A percentile compares a stretch with the other conserved stretches of the same genome.
Evolutionary conservation across 169 alveolate genomes (phyloP).

Genomic region (Plasmodium yoelii): DNA sequence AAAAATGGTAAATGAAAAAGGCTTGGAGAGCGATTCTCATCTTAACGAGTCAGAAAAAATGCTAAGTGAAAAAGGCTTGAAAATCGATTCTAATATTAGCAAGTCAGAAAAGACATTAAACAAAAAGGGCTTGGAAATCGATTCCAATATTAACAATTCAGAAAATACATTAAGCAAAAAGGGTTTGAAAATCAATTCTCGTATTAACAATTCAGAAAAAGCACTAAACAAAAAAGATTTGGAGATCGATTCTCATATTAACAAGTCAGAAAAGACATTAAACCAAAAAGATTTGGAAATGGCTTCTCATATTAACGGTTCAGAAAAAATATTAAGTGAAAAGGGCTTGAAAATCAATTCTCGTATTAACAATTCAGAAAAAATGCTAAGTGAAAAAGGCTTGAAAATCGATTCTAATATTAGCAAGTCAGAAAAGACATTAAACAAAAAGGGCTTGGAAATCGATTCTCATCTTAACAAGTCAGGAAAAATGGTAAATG

Average conservation of each 20-base stretch:
- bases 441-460: neutral
- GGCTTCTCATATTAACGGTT: neutral
- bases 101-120: neutral
- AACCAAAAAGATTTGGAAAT: neutral
- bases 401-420: too few species aligned
- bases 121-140: neutral
- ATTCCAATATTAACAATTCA: neutral
- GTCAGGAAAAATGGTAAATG: neutral
- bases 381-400: neutral
- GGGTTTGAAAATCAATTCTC: neutral
- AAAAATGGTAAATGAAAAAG: neutral
- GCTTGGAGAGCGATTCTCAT: neutral
- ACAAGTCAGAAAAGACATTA: neutral
- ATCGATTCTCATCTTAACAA: neutral
- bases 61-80: neutral
- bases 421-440: neutral
- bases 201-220: constrained; percentile 9
- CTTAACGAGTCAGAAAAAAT: neutral
- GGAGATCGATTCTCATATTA: neutral
- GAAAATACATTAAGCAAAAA: neutral
- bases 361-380: neutral
- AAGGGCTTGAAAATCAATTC: neutral
- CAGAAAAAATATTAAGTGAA: neutral
- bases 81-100: too few species aligned
- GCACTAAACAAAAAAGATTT: neutral